Conservation (phyloP, 257 asterid genomes). For the Scutellaria minor region DNA sequence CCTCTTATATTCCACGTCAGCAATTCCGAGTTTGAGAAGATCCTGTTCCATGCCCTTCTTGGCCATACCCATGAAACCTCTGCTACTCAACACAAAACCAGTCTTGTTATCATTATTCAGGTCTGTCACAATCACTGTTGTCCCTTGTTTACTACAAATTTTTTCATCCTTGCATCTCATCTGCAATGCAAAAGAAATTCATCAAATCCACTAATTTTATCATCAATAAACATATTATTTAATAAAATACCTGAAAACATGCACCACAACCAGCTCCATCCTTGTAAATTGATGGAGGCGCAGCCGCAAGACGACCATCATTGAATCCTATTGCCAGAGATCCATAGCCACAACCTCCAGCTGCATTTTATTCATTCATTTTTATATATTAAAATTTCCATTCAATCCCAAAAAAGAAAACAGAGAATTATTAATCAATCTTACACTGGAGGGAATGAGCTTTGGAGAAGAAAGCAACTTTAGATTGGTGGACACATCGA, state of each 20-base stretch:
- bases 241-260: constrained; percentile 65
- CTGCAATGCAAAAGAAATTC: constrained; percentile 36
- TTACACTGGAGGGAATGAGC: constrained; percentile 63
- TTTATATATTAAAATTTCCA: too few species aligned
- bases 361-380: constrained; percentile 47
- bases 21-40: constrained; percentile 57
- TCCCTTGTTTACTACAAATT: constrained; percentile 61
- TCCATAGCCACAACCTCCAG: constrained; percentile 89
- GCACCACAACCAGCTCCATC: constrained; percentile 88
- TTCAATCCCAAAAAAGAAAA: neutral
- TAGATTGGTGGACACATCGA: constrained; percentile 64
- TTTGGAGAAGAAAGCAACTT: constrained; percentile 57
- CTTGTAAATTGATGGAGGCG: constrained; percentile 60
- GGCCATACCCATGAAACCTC: constrained; percentile 77
- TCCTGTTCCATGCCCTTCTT: constrained; percentile 52
- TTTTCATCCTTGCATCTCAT: constrained; percentile 61
- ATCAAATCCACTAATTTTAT: too few species aligned
- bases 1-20: constrained; percentile 68
- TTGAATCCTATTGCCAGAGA: constrained; percentile 59
- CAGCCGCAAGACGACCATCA: constrained; percentile 70
- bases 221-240: too few species aligned
- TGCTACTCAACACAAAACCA: constrained; percentile 72
- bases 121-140: constrained; percentile 58
- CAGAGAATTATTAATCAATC: neutral
- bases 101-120: constrained; percentile 50